Conservation (phyloP, 78 protist species). For the Dictyostelium capitatum region DNA sequence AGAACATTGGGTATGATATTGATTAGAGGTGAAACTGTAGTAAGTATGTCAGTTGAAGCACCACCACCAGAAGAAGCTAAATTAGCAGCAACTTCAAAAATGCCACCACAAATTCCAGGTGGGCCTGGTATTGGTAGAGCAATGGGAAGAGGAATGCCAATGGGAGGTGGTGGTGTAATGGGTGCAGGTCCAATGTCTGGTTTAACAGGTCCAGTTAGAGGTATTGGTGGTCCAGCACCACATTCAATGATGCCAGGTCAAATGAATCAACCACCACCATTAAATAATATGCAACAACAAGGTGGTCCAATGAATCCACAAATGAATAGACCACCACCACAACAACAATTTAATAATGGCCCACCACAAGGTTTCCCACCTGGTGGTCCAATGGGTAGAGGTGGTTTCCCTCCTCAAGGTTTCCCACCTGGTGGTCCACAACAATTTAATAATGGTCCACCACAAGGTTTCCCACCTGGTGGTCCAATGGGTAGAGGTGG, state of each 20-base stretch:
- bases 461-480: constrained; percentile 39
- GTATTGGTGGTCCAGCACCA: constrained; percentile 90
- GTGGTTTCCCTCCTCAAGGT: constrained; percentile 25
- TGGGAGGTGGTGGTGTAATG: constrained; percentile 48
- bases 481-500: constrained; percentile 34
- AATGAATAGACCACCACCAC: constrained; percentile 65
- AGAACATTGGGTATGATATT: constrained; percentile 95
- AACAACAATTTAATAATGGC: constrained; percentile 37
- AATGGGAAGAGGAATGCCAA: constrained; percentile 86
- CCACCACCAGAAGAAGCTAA: constrained; percentile 93
- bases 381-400: constrained; percentile 41
- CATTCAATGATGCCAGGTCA: constrained; percentile 87
- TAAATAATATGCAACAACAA: no score
- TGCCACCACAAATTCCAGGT: constrained; percentile 66
- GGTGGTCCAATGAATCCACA: constrained; percentile 71
- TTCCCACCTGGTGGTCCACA: constrained; percentile 21
- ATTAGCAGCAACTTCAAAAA: constrained; percentile 18
- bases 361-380: constrained; percentile 66
- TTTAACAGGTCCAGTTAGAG: constrained; percentile 92
- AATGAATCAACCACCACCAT: not conserved
- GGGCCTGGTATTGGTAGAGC: constrained; percentile 93
- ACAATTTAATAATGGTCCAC: constrained; percentile 4
- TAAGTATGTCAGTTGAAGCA: constrained; percentile 95
- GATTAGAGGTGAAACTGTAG: constrained; percentile 96
- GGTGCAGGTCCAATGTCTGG: constrained; percentile 75